A percentile compares a stretch with the other conserved stretches of the same genome.
Conservation (phyloP, 2,329 filamentous ascomycete species). For the Cladobotryum mycophilum region DNA sequence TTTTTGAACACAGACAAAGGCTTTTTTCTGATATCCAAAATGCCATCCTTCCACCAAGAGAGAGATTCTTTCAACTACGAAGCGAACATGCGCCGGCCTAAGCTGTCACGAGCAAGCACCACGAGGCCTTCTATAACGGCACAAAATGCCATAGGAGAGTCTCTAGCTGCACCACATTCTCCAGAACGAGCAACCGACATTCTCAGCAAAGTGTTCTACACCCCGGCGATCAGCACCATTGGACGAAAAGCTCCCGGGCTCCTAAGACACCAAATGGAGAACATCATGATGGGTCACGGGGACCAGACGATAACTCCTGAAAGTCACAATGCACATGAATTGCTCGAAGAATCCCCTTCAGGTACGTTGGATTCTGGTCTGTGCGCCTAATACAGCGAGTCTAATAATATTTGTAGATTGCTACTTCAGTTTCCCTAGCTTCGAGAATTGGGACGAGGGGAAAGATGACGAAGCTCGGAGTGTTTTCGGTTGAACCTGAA, state of each 20-base stretch:
- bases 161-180: constrained; percentile 43
- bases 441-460: constrained; percentile 55
- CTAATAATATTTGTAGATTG: constrained; percentile 28
- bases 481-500: neutral
- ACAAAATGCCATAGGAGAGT: constrained; percentile 46
- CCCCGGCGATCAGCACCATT: constrained; percentile 17
- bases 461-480: neutral
- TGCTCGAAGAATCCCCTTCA: constrained; percentile 22
- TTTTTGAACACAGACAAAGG: neutral
- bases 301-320: constrained; percentile 17
- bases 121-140: constrained; percentile 54
- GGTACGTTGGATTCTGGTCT: constrained; percentile 15
- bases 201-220: constrained; percentile 46
- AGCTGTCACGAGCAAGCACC: constrained; percentile 47
- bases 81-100: constrained; percentile 39
- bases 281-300: constrained; percentile 19
- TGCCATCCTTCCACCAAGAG: neutral
- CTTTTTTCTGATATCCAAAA: neutral
- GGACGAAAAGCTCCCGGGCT: neutral
- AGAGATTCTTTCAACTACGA: constrained; percentile 22
- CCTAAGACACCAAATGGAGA: constrained; percentile 15
- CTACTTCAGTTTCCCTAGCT: constrained; percentile 70
- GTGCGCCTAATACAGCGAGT: constrained; percentile 30
- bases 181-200: constrained; percentile 48
- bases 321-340: constrained; percentile 16